Base-by-base conservation (phyloP, 371 early-diverging fungal genomes). In the Blastocladiella emersonii region DNA sequence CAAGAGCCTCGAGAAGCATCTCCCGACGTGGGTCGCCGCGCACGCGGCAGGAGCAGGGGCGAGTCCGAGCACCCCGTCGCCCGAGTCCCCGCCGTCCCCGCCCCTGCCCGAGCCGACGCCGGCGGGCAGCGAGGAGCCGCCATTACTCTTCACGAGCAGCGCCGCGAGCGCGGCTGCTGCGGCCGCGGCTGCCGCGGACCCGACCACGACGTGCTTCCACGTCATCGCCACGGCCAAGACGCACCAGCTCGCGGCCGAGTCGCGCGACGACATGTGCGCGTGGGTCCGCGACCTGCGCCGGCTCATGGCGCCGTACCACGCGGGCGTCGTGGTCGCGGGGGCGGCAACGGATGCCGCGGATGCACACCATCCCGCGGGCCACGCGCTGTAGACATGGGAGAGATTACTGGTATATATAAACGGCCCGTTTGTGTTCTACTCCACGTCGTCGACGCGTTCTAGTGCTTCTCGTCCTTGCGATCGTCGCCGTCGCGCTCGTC, bases 251-350 rank as follows among this genome's bases (percentile, higher is more conserved):
- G 37, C 36, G 1, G 19, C 37, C 27, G 59, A 59, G 43, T 15
- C 59, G 30, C n/a, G 43, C 27, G 59, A 19, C 8, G 59, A 59
- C 7, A 59, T 59, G 59, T 8, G 7, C 19, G 30, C 8, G 12
- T 59, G 59, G 59, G 32, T 59, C 37, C 27, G 37, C 17, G 59
- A 43, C n/a, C 21, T 59, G 59, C n/a, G 59, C 30, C 25, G 30
- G 59, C 21, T 37, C 7, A 1, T 59, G 35, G 25, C 37, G 21
- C 45, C 45, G 19, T 44, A 19, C 23, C 45, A 44, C 10, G 23
- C 23, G 19, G 45, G 21, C 45, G 45, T 21, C 10, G 39, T 37
- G 39, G 39, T 37, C n/a, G n/a, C n/a, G n/a, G n/a, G n/a, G n/a
- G n/a, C n/a, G n/a, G n/a, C n/a, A n/a, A n/a, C n/a, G n/a, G n/a